Percentiles rank a stretch among this genome's conserved stretches.
Conservation (phyloP, 176 grass and related monocot genomes). For the Aegilops bicornis region DNA sequence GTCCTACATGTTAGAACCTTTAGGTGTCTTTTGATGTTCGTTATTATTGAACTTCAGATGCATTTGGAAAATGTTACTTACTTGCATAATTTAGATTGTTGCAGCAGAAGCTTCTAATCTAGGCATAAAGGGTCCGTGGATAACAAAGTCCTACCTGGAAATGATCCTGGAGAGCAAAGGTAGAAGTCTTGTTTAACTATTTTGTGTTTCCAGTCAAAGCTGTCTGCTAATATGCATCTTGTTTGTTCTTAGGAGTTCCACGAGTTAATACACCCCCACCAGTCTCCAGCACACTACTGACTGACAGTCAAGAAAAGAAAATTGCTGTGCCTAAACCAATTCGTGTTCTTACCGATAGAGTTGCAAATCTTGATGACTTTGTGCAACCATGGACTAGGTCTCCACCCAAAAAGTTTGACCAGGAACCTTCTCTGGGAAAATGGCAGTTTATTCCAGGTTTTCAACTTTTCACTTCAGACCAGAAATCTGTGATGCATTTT, state of each 20-base stretch:
- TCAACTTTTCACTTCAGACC: slow-evolving; percentile 34
- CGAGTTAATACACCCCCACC: slow-evolving; percentile 96
- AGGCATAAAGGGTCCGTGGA: slow-evolving; percentile 92
- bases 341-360: slow-evolving; percentile 51
- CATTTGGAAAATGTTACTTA: slow-evolving; percentile 39
- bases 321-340: slow-evolving; percentile 83
- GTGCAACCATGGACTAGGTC: slow-evolving; percentile 87
- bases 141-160: slow-evolving; percentile 98
- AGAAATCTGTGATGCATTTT: slow-evolving; percentile 19
- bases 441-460: slow-evolving; percentile 89
- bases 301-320: slow-evolving; percentile 82
- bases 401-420: slow-evolving; percentile 83
- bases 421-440: slow-evolving; percentile 74
- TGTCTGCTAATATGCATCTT: slow-evolving; percentile 42
- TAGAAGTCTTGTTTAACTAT: slow-evolving; percentile 20
- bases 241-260: slow-evolving; percentile 66
- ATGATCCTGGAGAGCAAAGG: slow-evolving; percentile 99
- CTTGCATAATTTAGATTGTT: slow-evolving; percentile 78
- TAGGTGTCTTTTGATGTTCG: slow-evolving; percentile 14
- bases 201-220: slow-evolving; percentile 17
- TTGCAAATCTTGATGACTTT: slow-evolving; percentile 70
- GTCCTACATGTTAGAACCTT: not conserved
- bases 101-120: slow-evolving; percentile 79
- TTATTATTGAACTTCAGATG: slow-evolving; percentile 5
- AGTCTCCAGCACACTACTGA: slow-evolving; percentile 59